Base-by-base conservation (phyloP, 2,329 filamentous ascomycete genomes). In the Pyrenochaeta sp. region DNA sequence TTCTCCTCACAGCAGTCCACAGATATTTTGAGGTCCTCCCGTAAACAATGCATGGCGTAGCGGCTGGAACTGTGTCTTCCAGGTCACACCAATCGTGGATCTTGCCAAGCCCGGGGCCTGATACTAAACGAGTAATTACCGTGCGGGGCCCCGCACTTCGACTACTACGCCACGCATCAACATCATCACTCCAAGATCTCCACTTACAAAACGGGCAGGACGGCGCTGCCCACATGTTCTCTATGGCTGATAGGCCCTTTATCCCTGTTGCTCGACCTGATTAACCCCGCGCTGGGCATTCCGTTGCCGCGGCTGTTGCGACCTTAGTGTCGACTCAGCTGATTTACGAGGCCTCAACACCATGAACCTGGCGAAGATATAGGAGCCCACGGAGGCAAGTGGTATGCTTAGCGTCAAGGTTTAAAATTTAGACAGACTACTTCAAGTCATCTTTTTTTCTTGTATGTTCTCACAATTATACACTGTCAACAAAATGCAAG, bases 91-190 rank as follows among this genome's bases (percentile, higher is more conserved):
- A 19, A 19, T 19, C 22, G 43, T 47, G 42, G 30, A 39, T 36
- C 40, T 53, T 54, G 42, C 50, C 32, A 22, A 19, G n/a, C 28
- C 28, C 47, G 25, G 45, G 19, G 56, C 3, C 49, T 59, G 53
- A 37, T 43, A 19, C 3, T 12, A 39, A 25, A 40, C 24, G 50
- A 40, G 30, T 24, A 24, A 13, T 28, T 36, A 19, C 52, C 52
- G 50, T 55, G 51, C 54, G 59, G 54, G 59, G 61, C 50, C 62
- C 59, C 64, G 55, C 59, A 49, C 49, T 56, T 55, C n/a, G 22
- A 25, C 19, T 25, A 50, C 12, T 4, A 46, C 50, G 43, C 24
- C 44, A 42, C 45, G 36, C 43, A 46, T 45, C 46, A 50, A 40
- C 42, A 37, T 30, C 39, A 43, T 42, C 47, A 64, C 40, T 53